Evolutionary conservation across 1,284 basidiomycete species (phyloP).

Genomic region (Pyrrhoderma noxium): DNA sequence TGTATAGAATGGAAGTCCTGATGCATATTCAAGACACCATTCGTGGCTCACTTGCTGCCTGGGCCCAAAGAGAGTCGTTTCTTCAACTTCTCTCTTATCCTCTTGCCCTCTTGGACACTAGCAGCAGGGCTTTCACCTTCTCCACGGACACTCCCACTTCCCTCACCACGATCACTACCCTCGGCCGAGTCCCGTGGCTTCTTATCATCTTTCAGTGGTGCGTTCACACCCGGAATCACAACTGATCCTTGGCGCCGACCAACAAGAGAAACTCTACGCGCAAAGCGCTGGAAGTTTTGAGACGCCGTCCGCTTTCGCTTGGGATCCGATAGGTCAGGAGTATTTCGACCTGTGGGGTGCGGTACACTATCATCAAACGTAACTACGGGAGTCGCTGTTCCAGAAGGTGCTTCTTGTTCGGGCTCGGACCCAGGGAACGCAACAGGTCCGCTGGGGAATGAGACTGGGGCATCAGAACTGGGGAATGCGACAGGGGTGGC

Average conservation of each 20-base stretch:
- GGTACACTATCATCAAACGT: slow-evolving; percentile 31
- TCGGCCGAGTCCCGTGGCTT: slow-evolving; percentile 12
- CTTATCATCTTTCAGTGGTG: slow-evolving; percentile 12
- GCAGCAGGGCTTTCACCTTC: slow-evolving; percentile 43
- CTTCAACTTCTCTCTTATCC: slow-evolving; percentile 28
- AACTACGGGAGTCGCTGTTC: slow-evolving; percentile 21
- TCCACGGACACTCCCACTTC: slow-evolving; percentile 25
- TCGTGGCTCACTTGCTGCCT: no score
- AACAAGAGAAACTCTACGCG: slow-evolving; percentile 62
- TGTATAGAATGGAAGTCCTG: slow-evolving; percentile 9
- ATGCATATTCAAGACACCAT: no score
- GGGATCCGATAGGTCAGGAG: slow-evolving; percentile 67
- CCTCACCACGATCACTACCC: slow-evolving; percentile 26
- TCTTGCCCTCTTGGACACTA: slow-evolving; percentile 34
- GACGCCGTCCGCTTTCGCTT: slow-evolving; percentile 73
- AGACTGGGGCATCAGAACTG: slow-evolving; percentile 9
- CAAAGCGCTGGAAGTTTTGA: slow-evolving; percentile 75
- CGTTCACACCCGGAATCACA: slow-evolving; percentile 25
- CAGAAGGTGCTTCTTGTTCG: slow-evolving; percentile 22
- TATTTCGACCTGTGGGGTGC: slow-evolving; percentile 38
- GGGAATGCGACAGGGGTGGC: slow-evolving; percentile 25
- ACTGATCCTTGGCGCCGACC: slow-evolving; percentile 50
- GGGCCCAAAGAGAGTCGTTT: slow-evolving; percentile 37
- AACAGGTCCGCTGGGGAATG: slow-evolving; percentile 25
- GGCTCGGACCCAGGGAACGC: slow-evolving; percentile 32